Evolutionary conservation across 106 monocot genomes (phyloP).

Genomic region (Acanthochlamys bracteata): DNA sequence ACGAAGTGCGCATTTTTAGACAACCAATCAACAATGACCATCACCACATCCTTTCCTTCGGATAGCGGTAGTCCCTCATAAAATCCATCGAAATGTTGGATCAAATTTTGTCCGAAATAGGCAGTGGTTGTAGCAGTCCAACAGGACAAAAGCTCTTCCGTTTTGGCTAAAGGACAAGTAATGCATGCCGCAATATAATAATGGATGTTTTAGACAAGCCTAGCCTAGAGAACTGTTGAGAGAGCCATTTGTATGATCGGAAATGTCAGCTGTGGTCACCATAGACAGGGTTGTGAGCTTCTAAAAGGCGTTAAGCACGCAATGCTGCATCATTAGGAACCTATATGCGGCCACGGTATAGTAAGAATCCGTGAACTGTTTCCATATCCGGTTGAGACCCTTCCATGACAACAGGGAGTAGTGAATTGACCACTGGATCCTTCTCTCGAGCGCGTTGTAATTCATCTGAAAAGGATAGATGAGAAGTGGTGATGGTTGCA

Average conservation of each 20-base stretch:
- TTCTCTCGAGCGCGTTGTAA: too few species aligned
- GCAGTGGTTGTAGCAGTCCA: constrained; percentile 1
- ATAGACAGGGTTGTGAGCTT: neutral
- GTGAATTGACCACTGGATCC: too few species aligned
- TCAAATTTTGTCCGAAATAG: neutral
- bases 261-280: neutral
- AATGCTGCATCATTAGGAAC: too few species aligned
- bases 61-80: neutral
- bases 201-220: neutral
- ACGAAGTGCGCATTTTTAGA: neutral
- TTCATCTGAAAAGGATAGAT: neutral
- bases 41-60: neutral
- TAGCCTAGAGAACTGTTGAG: neutral
- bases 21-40: neutral
- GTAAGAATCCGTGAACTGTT: too few species aligned
- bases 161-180: too few species aligned
- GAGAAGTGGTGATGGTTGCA: neutral
- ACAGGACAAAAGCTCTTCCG: neutral
- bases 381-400: too few species aligned
- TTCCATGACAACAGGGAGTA: too few species aligned
- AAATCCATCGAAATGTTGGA: constrained; percentile 5
- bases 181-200: too few species aligned
- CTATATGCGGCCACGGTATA: too few species aligned
- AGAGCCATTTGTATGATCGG: neutral
- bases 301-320: too few species aligned